phyloP scores from a whole-genome alignment of 2,329 filamentous ascomycete genomes.

The Aspergillus amoenus region DNA sequence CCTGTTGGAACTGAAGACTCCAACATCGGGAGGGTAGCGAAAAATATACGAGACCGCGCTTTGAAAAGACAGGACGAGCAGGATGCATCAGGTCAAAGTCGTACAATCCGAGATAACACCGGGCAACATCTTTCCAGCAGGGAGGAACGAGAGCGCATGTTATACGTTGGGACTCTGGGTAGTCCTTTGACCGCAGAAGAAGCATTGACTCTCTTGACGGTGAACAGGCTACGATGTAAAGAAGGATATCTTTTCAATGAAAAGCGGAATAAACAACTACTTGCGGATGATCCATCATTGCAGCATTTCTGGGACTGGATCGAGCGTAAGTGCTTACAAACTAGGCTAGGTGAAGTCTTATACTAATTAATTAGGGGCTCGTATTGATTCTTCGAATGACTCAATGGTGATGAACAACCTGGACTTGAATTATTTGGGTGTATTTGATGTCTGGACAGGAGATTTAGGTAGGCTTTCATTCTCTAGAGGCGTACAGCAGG shows the following conservation, averaged over 20 bases:
- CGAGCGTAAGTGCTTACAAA: constrained; percentile 41
- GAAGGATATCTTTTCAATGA: constrained; percentile 57
- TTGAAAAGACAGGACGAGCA: constrained; percentile 18
- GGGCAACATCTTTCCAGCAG: constrained; percentile 36
- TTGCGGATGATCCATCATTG: constrained; percentile 56
- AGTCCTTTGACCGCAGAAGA: constrained; percentile 36
- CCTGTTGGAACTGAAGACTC: constrained; percentile 29
- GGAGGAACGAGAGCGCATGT: constrained; percentile 36
- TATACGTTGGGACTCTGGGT: constrained; percentile 30
- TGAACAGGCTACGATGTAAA: constrained; percentile 50
- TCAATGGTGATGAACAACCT: constrained; percentile 57
- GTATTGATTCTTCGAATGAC: constrained; percentile 41
- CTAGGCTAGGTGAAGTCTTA: background rate
- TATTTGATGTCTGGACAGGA: constrained; percentile 59
- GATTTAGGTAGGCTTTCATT: constrained; percentile 45
- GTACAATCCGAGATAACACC: background rate
- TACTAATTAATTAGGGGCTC: constrained; percentile 35
- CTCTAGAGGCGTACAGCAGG: background rate
- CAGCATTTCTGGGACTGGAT: constrained; percentile 61
- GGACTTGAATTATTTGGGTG: constrained; percentile 62
- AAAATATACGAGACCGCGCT: constrained; percentile 28
- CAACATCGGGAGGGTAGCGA: constrained; percentile 30
- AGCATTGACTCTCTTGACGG: constrained; percentile 40
- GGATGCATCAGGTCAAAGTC: background rate
- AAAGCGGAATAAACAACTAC: constrained; percentile 54